These are phyloP conservation scores for Phaffia tasmanica DNA, from an alignment of 768 basidiomycete species.

Conservation along the genomic window DNA sequence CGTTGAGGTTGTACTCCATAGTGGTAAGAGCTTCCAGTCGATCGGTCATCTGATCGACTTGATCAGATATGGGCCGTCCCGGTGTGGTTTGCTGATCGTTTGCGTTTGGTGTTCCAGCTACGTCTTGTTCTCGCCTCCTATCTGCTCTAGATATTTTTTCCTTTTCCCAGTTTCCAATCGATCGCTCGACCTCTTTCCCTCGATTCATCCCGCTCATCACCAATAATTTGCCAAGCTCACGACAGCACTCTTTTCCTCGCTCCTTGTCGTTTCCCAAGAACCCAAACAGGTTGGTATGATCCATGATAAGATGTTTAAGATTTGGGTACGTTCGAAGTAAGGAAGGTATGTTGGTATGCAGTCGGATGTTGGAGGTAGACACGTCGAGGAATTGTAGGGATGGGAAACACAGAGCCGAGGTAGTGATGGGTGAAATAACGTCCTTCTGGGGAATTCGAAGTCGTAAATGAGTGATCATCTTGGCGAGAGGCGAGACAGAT, in stretches of 20 bases:
- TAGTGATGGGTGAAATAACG: conserved; percentile 26
- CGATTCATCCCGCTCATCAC: conserved; percentile 53
- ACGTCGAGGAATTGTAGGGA: conserved; percentile 58
- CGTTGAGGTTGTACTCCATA: conserved; percentile 13
- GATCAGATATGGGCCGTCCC: background rate
- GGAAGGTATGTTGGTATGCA: conserved; percentile 34
- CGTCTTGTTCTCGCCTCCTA: background rate
- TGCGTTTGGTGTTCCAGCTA: too few species aligned
- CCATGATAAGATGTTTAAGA: conserved; percentile 59
- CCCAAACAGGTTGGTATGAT: conserved; percentile 52
- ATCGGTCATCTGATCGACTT: conserved; percentile 3
- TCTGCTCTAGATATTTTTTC: background rate
- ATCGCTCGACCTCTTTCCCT: conserved; percentile 58
- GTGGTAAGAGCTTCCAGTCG: conserved; percentile 14
- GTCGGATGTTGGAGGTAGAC: conserved; percentile 50
- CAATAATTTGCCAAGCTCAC: conserved; percentile 50
- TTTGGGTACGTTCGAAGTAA: conserved; percentile 43
- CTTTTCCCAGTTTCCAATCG: conserved; percentile 21
- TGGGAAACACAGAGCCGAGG: conserved; percentile 43
- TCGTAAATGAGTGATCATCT: conserved; percentile 48
- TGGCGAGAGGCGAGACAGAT: conserved; percentile 42
- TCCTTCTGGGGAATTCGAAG: conserved; percentile 57
- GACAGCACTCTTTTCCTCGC: conserved; percentile 51
- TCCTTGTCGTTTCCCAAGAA: conserved; percentile 41
- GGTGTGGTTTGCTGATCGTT: too few species aligned